Conservation (phyloP, 73 alveolate genomes). For the Stentor coeruleus region DNA sequence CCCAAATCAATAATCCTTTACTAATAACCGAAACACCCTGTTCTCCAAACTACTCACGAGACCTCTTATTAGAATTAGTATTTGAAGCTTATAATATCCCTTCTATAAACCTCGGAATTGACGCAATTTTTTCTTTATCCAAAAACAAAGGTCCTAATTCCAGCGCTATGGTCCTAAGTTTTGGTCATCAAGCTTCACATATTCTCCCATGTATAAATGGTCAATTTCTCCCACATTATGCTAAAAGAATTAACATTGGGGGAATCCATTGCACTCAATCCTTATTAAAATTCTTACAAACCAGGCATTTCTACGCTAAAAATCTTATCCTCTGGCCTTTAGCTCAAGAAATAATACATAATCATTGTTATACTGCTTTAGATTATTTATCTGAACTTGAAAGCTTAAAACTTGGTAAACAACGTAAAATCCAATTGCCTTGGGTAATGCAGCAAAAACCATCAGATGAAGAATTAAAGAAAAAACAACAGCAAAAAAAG, state of each 20-base stretch:
- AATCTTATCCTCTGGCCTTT: constrained; percentile 63
- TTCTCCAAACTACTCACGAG: constrained; percentile 80
- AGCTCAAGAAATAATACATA: constrained; percentile 74
- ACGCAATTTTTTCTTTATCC: constrained; percentile 66
- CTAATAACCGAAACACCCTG: constrained; percentile 87
- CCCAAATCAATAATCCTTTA: constrained; percentile 75
- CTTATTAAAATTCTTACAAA: constrained; percentile 61
- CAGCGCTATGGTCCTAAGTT: constrained; percentile 66
- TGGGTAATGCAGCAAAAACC: constrained; percentile 19
- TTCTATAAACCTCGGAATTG: constrained; percentile 72
- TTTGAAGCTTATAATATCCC: constrained; percentile 88
- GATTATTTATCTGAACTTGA: constrained; percentile 58
- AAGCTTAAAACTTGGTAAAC: not conserved
- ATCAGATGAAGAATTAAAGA: constrained; percentile 14
- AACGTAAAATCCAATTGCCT: constrained; percentile 1
- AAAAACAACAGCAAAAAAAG: not conserved
- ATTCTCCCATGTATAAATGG: constrained; percentile 75
- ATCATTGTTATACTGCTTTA: constrained; percentile 74
- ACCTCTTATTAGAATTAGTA: constrained; percentile 71
- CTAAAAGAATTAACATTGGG: constrained; percentile 78
- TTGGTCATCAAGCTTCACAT: constrained; percentile 77
- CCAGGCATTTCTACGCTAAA: constrained; percentile 77
- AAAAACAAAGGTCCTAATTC: constrained; percentile 24
- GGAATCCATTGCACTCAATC: constrained; percentile 75
- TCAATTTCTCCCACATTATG: constrained; percentile 43